Evolutionary conservation across 176 grass and related monocot species (phyloP), one percentile per base, ranked within the genome.

Genomic region (Phragmites australis): DNA sequence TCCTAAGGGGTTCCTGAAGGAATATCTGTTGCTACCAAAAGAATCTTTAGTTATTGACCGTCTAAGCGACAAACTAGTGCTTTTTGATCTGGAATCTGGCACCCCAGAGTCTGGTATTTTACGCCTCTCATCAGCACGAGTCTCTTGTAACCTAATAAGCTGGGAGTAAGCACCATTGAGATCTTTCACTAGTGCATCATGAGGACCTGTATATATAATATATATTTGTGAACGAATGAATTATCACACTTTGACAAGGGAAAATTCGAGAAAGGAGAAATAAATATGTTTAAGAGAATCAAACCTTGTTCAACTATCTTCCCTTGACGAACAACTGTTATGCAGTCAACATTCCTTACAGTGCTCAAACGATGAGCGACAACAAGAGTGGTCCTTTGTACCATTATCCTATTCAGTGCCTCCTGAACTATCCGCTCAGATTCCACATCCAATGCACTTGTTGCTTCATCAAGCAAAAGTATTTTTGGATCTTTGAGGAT

Each of bases 391-490:
- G 94, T 97, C 80, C 89, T 87, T 70, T 91, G 27, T 50, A 83
- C 60, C 94, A 91, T 93, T 74, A 93, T 87, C 60, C 84, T 81
- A 53, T 91, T 89, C 31, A 97, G 80, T 48, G 94, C 89, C 27
- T 97, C 91, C 68, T 97, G 91, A 56, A 97, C 91, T 65, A 97
- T 86, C 43, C 84, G 44, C 79, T 97, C 94, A 43, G 94, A 97
- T 73, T 97, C 91, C 31, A 85, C 84, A 86, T 97, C 94, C 79
- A 97, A 32, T 67, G 94, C 94, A 75, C 91, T 97, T 63, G 94
- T 97, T 79, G 94, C 94, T 89, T 97, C 94, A 72, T 97, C 94
- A 48, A 97, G 82, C 65, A 97, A 81, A 61, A 97, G 68, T 43
- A 97, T 93, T 73, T 89, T 91, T 64, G 94, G 94, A 40, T 91